Conservation (phyloP, 2,329 filamentous ascomycete species). For the Beauveria rudraprayagi region DNA sequence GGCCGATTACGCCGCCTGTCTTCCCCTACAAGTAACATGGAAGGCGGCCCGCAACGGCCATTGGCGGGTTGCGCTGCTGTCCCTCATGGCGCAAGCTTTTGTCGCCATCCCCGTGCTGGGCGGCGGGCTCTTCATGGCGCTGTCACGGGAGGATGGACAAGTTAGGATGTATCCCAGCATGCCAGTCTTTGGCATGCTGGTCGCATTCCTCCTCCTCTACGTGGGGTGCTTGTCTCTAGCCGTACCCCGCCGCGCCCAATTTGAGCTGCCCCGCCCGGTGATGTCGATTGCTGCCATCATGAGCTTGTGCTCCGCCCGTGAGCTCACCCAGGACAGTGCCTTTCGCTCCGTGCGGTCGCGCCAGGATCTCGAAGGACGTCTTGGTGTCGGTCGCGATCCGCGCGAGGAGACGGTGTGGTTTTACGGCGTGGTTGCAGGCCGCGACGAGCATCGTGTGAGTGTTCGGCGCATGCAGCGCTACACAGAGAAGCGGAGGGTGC, state of each 20-base stretch:
- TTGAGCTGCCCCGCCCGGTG: constrained; percentile 65
- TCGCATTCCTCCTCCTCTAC: constrained; percentile 65
- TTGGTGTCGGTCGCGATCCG: constrained; percentile 46
- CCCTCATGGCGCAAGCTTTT: constrained; percentile 50
- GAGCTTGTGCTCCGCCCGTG: constrained; percentile 66
- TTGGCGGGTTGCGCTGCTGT: constrained; percentile 56
- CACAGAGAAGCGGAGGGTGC: constrained; percentile 30
- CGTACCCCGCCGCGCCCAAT: constrained; percentile 50
- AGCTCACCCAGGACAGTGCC: constrained; percentile 61
- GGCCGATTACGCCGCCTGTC: constrained; percentile 60
- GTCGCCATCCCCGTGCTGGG: constrained; percentile 58
- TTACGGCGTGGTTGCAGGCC: constrained; percentile 35
- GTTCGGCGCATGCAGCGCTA: constrained; percentile 37
- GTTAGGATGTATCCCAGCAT: constrained; percentile 66
- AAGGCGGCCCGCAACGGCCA: constrained; percentile 54
- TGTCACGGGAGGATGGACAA: constrained; percentile 44
- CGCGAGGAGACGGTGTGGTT: constrained; percentile 45
- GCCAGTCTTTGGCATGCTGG: constrained; percentile 63
- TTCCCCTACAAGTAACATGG: constrained; percentile 52
- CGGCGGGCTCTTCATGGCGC: constrained; percentile 66
- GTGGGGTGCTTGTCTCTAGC: constrained; percentile 54
- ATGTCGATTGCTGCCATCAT: constrained; percentile 68
- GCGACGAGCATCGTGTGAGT: constrained; percentile 34
- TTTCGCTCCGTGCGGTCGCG: constrained; percentile 64
- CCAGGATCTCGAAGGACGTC: constrained; percentile 57